A percentile compares a stretch with the other conserved stretches of the same genome.
These are phyloP conservation scores for Solanum appendiculatum DNA, from an alignment of 257 asterid genomes.

Conservation along the genomic window DNA sequence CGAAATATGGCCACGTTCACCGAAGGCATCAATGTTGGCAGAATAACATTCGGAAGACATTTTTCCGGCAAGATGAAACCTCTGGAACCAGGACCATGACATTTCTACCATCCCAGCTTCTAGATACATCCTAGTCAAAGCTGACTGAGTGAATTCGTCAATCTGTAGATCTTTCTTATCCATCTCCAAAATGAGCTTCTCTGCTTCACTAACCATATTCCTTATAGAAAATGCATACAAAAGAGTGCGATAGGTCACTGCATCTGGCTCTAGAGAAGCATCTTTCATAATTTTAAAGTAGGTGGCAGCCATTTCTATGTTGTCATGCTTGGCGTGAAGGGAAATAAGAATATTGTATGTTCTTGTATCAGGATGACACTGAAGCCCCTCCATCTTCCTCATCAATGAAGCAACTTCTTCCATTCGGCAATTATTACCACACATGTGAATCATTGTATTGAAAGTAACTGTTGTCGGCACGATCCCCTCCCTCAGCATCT, in stretches of 20 bases:
- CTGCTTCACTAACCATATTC: constrained; percentile 77
- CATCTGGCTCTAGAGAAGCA: constrained; percentile 72
- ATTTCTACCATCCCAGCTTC: constrained; percentile 58
- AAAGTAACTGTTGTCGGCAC: constrained; percentile 75
- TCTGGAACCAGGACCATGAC: constrained; percentile 71
- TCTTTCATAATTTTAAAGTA: constrained; percentile 68
- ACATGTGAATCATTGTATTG: constrained; percentile 91
- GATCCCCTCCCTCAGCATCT: constrained; percentile 60
- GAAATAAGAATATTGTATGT: constrained; percentile 83
- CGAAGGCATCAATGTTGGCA: constrained; percentile 87
- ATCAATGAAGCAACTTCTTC: constrained; percentile 53
- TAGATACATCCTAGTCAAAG: constrained; percentile 86
- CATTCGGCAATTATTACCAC: constrained; percentile 60
- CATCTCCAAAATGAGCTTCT: constrained; percentile 65
- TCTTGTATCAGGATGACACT: constrained; percentile 68
- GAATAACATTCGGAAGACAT: constrained; percentile 88
- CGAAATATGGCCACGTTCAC: constrained; percentile 59
- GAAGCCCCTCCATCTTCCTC: constrained; percentile 58
- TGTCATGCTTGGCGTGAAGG: constrained; percentile 63
- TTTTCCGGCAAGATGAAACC: constrained; percentile 65
- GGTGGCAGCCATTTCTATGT: constrained; percentile 51
- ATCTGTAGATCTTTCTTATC: constrained; percentile 55
- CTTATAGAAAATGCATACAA: constrained; percentile 78
- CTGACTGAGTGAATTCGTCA: constrained; percentile 83
- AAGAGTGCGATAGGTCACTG: constrained; percentile 80